These are phyloP conservation scores for Acanthamoeba castellanii DNA, from an alignment of 208 protist species.

Conservation along the genomic window DNA sequence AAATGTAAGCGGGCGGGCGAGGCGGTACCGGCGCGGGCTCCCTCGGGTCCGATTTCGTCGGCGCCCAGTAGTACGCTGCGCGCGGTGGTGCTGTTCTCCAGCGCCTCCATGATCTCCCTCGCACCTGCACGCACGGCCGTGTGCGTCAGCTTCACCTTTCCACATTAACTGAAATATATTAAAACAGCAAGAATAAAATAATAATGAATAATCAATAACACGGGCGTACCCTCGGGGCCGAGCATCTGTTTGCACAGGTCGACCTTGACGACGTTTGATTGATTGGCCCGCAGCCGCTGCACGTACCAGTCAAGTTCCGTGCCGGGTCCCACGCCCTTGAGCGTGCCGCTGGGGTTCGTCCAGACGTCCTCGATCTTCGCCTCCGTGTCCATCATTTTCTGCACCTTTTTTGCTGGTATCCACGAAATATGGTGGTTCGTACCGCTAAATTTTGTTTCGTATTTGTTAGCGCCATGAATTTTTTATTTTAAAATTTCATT, in stretches of 20 bases:
- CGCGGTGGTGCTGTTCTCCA: conserved; percentile 7
- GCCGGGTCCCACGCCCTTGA: not conserved
- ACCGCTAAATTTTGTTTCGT: too few relatives aligned
- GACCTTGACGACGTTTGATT: not conserved
- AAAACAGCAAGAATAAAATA: not conserved
- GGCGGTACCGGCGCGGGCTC: not conserved
- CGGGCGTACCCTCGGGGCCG: not conserved
- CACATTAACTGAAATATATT: too few relatives aligned
- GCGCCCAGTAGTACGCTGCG: conserved; percentile 32
- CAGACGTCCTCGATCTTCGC: not conserved
- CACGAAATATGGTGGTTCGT: too few relatives aligned
- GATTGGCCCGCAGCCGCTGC: not conserved
- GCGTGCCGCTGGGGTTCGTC: conserved; percentile 25
- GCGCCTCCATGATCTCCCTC: not conserved
- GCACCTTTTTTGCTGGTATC: too few relatives aligned
- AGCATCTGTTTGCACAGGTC: conserved; percentile 61
- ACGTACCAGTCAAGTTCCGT: not conserved
- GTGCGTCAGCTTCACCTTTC: too few relatives aligned
- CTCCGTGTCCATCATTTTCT: not conserved
- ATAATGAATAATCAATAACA: not conserved
- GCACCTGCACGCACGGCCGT: not conserved
- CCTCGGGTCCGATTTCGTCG: conserved; percentile 33
- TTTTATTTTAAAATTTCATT: too few relatives aligned
- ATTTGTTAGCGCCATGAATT: too few relatives aligned
- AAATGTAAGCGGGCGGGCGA: too few relatives aligned